Evolutionary conservation across 768 basidiomycete species (phyloP), one percentile per base, ranked within the genome.

Genomic region (Podaxis sp.): DNA sequence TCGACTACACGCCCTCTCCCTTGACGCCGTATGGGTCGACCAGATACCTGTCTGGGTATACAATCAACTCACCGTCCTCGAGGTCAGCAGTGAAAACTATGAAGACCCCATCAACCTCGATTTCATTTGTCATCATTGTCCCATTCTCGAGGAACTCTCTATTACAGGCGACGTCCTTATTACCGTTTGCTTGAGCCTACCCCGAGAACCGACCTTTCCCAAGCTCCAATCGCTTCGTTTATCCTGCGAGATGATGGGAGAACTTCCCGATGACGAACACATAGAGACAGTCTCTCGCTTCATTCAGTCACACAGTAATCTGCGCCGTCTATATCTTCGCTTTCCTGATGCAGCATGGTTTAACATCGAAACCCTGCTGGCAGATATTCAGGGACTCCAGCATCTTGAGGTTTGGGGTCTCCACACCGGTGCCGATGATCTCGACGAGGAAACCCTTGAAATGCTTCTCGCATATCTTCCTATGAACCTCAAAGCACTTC

Each of bases 401-500:
- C 58, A 55, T 3, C 68, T 80, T 22, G 73, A 76, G 41, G 76
- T 76, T 25, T 66, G 79, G 5, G 77, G 79, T 15, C 60, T 80
- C n/a, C 75, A 79, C 63, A 73, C 76, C 13, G 79, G 79, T 0
- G 37, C 55, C 2, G 68, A 70, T 29, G 47, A 55, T 50, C 68
- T 78, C 29, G 47, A 66, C 24, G 67, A 71, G 27, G 61, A 66
- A 5, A 70, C 67, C n/a, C 66, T 75, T 4, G 52, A 64, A 11
- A 46, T 59, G 19, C 63, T 79, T 3, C 69, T 71, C 12, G 64
- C 64, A 6, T 55, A 66, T 24, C 59, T 80, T 27, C 74, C 74
- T 4, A 36, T 68, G 3, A 69, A 68, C 7, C 66, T 79, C 33
- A 70, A 68, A 57, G 76, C 78, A 6, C 67, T 80, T 6, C 76